Evolutionary conservation across 108 stramenopile species (phyloP).

Genomic region (Skeletonema tropicum): DNA sequence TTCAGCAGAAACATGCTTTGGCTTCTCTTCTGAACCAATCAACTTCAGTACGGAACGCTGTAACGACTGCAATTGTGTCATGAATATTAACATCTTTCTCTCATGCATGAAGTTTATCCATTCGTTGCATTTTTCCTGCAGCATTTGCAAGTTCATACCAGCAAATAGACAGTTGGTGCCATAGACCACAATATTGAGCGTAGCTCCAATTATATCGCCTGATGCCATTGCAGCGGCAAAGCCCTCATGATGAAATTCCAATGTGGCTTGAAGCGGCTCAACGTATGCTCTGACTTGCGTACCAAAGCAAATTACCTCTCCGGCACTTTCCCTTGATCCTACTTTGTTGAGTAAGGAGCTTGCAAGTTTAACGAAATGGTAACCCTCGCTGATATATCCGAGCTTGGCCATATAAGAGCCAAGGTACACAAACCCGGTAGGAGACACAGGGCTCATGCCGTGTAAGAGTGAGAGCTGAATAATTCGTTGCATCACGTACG

Average conservation of each 20-base stretch:
- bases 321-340: constrained; percentile 8
- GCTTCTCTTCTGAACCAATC: too few species aligned
- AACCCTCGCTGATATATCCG: constrained; percentile 15
- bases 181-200: too few species aligned
- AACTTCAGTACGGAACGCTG: too few species aligned
- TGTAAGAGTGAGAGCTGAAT: too few species aligned
- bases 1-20: too few species aligned
- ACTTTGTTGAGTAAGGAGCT: constrained; percentile 5
- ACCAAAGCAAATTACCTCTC: constrained; percentile 10
- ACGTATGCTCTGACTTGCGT: constrained; percentile 4
- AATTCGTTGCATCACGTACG: not conserved
- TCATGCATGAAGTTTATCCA: too few species aligned
- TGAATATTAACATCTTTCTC: too few species aligned
- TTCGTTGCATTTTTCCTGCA: too few species aligned
- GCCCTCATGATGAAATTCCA: constrained; percentile 1
- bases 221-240: constrained; percentile 11
- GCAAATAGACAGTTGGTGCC: too few species aligned
- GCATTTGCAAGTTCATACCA: too few species aligned
- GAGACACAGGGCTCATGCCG: too few species aligned
- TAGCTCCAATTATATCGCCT: constrained; percentile 5
- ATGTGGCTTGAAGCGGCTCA: constrained; percentile 11
- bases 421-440: constrained; percentile 19
- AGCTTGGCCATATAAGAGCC: constrained; percentile 6
- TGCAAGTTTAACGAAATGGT: constrained; percentile 16
- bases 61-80: too few species aligned